A percentile compares a stretch with the other conserved stretches of the same genome.
Conservation (phyloP, 768 basidiomycete species). For the Rhodosporidiobolus sp. region DNA sequence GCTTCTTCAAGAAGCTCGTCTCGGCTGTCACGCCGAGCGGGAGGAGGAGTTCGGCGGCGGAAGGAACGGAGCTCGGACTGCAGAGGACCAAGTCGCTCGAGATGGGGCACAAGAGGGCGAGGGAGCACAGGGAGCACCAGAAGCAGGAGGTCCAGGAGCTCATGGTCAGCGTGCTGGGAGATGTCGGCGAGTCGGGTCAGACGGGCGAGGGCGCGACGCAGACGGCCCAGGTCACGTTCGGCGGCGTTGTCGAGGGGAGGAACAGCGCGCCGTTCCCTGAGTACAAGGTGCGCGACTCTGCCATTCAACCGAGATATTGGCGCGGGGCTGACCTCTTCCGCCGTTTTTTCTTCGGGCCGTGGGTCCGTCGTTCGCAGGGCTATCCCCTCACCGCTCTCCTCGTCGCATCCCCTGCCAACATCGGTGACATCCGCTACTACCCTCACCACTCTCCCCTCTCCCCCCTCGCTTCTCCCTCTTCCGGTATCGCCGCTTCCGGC, state of each 20-base stretch:
- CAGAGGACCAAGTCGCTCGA: not conserved
- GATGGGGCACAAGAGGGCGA: not conserved
- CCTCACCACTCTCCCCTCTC: not conserved
- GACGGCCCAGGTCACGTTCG: constrained; percentile 1
- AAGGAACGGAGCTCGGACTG: not conserved
- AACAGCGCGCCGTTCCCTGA: not conserved
- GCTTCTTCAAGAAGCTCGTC: constrained; percentile 21
- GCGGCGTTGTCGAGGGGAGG: not conserved
- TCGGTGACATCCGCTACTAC: constrained; percentile 17
- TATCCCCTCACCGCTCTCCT: constrained; percentile 8
- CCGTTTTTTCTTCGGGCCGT: not conserved
- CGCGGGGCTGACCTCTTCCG: not conserved
- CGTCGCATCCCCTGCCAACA: not conserved
- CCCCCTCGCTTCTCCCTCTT: not conserved
- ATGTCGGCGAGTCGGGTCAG: not conserved
- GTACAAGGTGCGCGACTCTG: constrained; percentile 13
- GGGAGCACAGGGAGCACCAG: no score
- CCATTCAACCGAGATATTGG: not conserved
- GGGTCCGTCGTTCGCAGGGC: not conserved
- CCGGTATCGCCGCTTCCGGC: not conserved
- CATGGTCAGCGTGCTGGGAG: not conserved
- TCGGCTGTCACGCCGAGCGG: constrained; percentile 12
- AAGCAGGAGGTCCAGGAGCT: not conserved
- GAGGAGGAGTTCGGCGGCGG: not conserved
- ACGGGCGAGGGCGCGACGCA: not conserved